phyloP scores from a whole-genome alignment of 2,329 filamentous ascomycete species.

The Pseudogymnoascus sp. region DNA sequence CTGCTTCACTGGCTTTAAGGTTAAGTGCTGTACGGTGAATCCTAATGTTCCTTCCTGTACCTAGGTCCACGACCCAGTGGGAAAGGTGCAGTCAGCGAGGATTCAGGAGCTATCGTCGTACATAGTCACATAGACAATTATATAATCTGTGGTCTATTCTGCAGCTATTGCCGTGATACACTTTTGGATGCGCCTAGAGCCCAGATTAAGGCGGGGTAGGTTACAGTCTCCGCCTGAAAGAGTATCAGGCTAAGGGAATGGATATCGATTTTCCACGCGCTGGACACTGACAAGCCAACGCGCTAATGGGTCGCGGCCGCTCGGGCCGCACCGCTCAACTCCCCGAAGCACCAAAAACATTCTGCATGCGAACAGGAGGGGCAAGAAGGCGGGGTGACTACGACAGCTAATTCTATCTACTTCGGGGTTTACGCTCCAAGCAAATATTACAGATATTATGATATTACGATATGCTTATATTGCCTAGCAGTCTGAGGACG shows the following conservation, averaged over 20 bases:
- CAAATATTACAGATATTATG: not conserved
- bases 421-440: not conserved
- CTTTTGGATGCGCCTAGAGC: not conserved
- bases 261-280: not conserved
- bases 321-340: not conserved
- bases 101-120: conserved; percentile 62
- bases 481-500: too few relatives aligned
- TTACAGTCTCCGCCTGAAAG: not conserved
- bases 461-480: not conserved
- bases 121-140: not conserved
- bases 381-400: not conserved
- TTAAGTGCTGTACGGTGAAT: not conserved
- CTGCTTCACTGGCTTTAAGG: not conserved
- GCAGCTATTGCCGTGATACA: not conserved
- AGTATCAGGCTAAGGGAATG: not conserved
- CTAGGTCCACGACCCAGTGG: not conserved
- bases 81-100: conserved; percentile 29
- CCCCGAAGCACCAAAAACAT: not conserved
- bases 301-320: not conserved
- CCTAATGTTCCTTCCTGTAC: too few relatives aligned
- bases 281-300: not conserved
- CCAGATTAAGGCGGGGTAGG: not conserved
- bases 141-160: not conserved
- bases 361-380: not conserved
- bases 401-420: not conserved